These are phyloP conservation scores for Sugiyamaella qingdaonensis DNA, from an alignment of 805 yeast species.

Conservation along the genomic window DNA sequence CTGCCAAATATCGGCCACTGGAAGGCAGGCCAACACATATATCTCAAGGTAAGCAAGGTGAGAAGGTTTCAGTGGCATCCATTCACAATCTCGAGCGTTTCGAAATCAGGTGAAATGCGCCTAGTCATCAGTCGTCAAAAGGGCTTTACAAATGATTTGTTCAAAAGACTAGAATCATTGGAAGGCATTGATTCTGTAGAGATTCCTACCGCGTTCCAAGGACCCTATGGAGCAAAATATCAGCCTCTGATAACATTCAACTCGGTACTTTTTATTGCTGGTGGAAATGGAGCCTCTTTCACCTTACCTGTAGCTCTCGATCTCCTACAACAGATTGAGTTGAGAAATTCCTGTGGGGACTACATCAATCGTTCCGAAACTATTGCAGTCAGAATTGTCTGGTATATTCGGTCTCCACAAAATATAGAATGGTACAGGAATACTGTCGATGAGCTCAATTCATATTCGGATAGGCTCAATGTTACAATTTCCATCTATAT, in stretches of 20 bases:
- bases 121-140: constrained; percentile 39
- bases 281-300: constrained; percentile 47
- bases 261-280: constrained; percentile 37
- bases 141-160: constrained; percentile 42
- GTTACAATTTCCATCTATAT: constrained; percentile 25
- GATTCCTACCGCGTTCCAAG: constrained; percentile 37
- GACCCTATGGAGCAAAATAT: constrained; percentile 43
- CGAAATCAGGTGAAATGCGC: constrained; percentile 38
- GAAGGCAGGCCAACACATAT: constrained; percentile 48
- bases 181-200: constrained; percentile 20
- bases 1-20: constrained; percentile 40
- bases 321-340: constrained; percentile 28
- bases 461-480: constrained; percentile 27
- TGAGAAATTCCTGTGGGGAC: constrained; percentile 25
- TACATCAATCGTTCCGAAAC: constrained; percentile 34
- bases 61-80: constrained; percentile 43
- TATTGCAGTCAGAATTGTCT: constrained; percentile 32
- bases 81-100: constrained; percentile 42
- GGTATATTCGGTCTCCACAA: constrained; percentile 32
- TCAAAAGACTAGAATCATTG: constrained; percentile 28
- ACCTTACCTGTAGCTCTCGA: constrained; percentile 44
- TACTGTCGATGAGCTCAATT: too few species aligned
- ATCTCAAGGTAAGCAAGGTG: constrained; percentile 39
- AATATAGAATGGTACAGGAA: constrained; percentile 36
- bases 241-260: constrained; percentile 45